Evolutionary conservation across 1,284 basidiomycete genomes (phyloP).

Genomic region (Cryptococcus depauperatus): DNA sequence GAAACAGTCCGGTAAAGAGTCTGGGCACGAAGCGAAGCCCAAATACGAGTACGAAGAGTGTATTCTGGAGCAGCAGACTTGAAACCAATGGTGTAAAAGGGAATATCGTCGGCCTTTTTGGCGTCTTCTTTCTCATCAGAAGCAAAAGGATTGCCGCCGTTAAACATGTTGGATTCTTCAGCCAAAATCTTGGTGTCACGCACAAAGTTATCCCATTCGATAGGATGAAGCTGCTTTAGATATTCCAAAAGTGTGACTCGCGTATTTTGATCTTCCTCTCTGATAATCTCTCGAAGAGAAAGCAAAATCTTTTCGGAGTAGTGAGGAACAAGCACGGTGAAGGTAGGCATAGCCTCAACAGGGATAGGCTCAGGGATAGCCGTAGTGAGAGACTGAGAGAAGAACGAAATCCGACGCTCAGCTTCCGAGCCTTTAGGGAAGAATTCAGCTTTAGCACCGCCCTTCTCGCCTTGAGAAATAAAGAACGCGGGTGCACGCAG

Average conservation of each 20-base stretch:
- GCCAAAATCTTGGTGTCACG: slow-evolving; percentile 99
- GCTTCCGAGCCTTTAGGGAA: slow-evolving; percentile 88
- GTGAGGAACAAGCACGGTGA: slow-evolving; percentile 90
- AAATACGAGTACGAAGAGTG: slow-evolving; percentile 95
- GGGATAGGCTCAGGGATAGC: slow-evolving; percentile 80
- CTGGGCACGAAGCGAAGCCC: slow-evolving; percentile 96
- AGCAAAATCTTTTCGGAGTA: slow-evolving; percentile 94
- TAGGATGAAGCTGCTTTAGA: slow-evolving; percentile 92
- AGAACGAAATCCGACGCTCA: slow-evolving; percentile 91
- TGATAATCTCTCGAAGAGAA: slow-evolving; percentile 89
- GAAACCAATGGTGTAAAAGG: slow-evolving; percentile 99
- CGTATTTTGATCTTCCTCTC: slow-evolving; percentile 90
- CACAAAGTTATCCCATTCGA: slow-evolving; percentile 99
- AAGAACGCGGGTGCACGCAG: slow-evolving; percentile 90
- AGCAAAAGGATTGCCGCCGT: slow-evolving; percentile 63
- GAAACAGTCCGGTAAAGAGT: slow-evolving; percentile 98
- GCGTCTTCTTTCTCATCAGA: slow-evolving; percentile 72
- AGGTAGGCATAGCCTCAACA: slow-evolving; percentile 93
- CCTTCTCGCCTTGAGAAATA: slow-evolving; percentile 78
- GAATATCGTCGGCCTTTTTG: slow-evolving; percentile 85
- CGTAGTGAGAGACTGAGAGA: slow-evolving; percentile 86
- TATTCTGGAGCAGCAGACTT: slow-evolving; percentile 98
- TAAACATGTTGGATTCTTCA: slow-evolving; percentile 84
- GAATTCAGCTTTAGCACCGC: slow-evolving; percentile 70
- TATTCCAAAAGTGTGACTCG: slow-evolving; percentile 93